These are phyloP conservation scores for Venturia carpophila DNA, from an alignment of 2,329 filamentous ascomycete species.

Conservation along the genomic window DNA sequence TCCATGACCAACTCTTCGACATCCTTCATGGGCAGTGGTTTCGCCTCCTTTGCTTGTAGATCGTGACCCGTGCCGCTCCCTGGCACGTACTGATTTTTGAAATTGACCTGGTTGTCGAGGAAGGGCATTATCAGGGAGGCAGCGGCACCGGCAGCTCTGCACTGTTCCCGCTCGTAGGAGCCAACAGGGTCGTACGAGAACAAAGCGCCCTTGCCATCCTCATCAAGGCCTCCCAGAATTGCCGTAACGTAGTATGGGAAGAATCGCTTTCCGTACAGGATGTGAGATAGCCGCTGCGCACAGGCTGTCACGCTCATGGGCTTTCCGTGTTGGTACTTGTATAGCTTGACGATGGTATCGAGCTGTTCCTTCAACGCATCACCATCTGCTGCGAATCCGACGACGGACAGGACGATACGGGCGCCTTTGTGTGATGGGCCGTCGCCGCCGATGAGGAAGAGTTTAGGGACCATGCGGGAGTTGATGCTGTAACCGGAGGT, in stretches of 20 bases:
- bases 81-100: conserved; percentile 96
- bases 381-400: conserved; percentile 92
- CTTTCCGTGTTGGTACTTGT: conserved; percentile 96
- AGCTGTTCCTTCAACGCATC: conserved; percentile 88
- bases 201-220: conserved; percentile 85
- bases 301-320: conserved; percentile 90
- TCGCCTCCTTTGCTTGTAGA: conserved; percentile 59
- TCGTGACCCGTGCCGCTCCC: conserved; percentile 77
- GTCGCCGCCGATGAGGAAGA: conserved; percentile 93
- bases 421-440: conserved; percentile 78
- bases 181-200: conserved; percentile 98
- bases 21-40: conserved; percentile 61
- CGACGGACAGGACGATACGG: conserved; percentile 83
- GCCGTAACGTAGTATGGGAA: conserved; percentile 98
- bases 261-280: conserved; percentile 95
- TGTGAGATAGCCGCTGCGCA: conserved; percentile 88
- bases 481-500: conserved; percentile 97
- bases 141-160: conserved; percentile 84
- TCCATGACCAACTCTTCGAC: conserved; percentile 89
- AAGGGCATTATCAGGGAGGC: conserved; percentile 97
- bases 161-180: conserved; percentile 95
- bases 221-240: conserved; percentile 88
- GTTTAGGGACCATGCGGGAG: conserved; percentile 87
- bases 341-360: conserved; percentile 95
- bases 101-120: conserved; percentile 98